These are phyloP conservation scores for Boletus sensibilis DNA, from an alignment of 768 basidiomycete genomes.

Conservation along the genomic window DNA sequence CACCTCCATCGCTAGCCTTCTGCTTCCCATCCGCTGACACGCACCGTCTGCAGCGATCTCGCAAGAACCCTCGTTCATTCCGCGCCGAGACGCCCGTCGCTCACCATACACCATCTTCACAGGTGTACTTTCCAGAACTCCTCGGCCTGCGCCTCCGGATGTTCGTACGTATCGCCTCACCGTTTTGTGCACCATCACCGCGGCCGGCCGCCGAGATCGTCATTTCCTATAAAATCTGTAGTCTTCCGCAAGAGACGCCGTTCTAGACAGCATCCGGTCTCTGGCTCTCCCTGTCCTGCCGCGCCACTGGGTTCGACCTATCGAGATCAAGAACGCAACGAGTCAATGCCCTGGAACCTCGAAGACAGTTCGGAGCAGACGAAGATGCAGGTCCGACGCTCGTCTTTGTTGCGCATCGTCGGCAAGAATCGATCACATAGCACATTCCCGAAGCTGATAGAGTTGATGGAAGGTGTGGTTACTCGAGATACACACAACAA, in stretches of 20 bases:
- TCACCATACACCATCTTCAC: constrained; percentile 1
- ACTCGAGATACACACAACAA: constrained; percentile 39
- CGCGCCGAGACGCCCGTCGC: neutral
- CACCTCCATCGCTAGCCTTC: constrained; percentile 31
- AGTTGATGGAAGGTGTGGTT: constrained; percentile 58
- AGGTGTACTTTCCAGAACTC: constrained; percentile 85
- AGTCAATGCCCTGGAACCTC: constrained; percentile 10
- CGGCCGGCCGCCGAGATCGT: constrained; percentile 39
- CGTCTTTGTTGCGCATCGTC: constrained; percentile 58
- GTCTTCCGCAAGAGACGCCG: constrained; percentile 61
- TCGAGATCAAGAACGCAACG: neutral
- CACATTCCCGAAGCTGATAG: constrained; percentile 49
- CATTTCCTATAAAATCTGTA: constrained; percentile 75
- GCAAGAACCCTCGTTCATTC: constrained; percentile 42
- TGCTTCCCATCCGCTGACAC: constrained; percentile 40
- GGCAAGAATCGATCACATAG: constrained; percentile 58
- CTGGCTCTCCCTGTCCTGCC: constrained; percentile 65
- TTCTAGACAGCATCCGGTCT: constrained; percentile 79
- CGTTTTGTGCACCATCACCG: constrained; percentile 31
- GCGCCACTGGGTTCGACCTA: neutral
- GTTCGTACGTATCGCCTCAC: constrained; percentile 65
- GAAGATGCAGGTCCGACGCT: constrained; percentile 42
- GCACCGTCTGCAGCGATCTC: constrained; percentile 66
- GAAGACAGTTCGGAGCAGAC: constrained; percentile 34
- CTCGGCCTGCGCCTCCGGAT: constrained; percentile 77